Base-by-base conservation (phyloP, 441 rosid species). In the Populus hybrid region DNA sequence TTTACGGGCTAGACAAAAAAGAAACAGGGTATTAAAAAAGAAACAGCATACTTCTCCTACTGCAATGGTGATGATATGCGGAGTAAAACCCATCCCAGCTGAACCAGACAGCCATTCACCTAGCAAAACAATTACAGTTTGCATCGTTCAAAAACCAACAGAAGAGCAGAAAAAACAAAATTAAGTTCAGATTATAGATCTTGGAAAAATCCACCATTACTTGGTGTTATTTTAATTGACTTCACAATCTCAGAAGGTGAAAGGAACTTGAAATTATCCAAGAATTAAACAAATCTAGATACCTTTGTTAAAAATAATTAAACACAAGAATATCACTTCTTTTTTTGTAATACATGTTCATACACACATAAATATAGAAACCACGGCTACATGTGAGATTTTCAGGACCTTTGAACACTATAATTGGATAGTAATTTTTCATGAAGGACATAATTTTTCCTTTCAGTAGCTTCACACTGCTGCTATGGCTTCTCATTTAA, bases 81-180 rank as follows among this genome's bases (percentile, higher is more conserved):
- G 89, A 26, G 82, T 89, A 80, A 93, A 93, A 84, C 87, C 94
- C 75, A 85, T 84, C 83, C 94, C 90, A 31, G 91, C 94, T 1
- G 88, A 82, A 77, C 67, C 83, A n/a, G 83, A 85, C 74, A 84
- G 82, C 72, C 82, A 36, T 56, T 86, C 92, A 70, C 89, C 97
- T 93, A 66, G 75, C 86, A 87, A 88, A 78, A 84, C 56, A 86
- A 65, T 81, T 66, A 69, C 64, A 78, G 66, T 76, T 75, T 67
- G n/a, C 73, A 74, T 80, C 83, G 79, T 65, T 65, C n/a, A 29
- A 53, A 76, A 36, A 23, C 67, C 77, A 12, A 42, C 80, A 65
- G 35, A 45, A 76, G 69, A 68, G 50, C 72, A 73, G 59, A 64
- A 64, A 61, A 24, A 40, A 7, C 6, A 69, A 70, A 16, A 29